phyloP scores from a whole-genome alignment of 257 asterid genomes.

The Nicotiana tomentosiformis region DNA sequence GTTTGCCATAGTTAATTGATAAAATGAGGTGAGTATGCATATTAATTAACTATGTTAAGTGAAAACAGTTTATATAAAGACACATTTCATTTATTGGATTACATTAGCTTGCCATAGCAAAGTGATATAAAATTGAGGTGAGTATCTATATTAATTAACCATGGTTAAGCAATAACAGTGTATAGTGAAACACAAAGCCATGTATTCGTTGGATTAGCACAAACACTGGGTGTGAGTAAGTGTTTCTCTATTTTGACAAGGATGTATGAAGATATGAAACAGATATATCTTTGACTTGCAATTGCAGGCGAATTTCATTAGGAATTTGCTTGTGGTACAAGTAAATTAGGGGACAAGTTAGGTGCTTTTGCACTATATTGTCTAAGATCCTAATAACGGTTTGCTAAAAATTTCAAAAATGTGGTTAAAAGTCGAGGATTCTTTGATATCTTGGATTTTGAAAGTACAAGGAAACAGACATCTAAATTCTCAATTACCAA shows the following conservation, averaged over 20 bases:
- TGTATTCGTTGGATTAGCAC: background rate
- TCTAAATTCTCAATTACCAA: too few relatives aligned
- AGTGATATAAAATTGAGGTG: too few relatives aligned
- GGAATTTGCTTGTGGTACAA: background rate
- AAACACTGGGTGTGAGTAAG: background rate
- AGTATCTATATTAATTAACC: background rate
- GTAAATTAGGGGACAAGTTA: conserved; percentile 11
- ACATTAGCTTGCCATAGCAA: too few relatives aligned
- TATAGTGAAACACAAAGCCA: background rate
- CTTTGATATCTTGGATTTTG: background rate
- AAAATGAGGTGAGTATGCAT: background rate
- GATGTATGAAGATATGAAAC: background rate
- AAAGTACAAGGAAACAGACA: background rate
- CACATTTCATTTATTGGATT: too few relatives aligned
- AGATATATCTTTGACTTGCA: background rate
- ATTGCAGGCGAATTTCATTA: conserved; percentile 4
- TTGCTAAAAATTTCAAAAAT: background rate
- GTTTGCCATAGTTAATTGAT: background rate
- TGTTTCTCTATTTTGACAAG: background rate
- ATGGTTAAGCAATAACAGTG: background rate
- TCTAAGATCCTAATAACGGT: background rate
- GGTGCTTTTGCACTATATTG: conserved; percentile 30
- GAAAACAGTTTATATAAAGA: background rate
- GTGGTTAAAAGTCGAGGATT: background rate
- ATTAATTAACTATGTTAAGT: background rate